A percentile compares a stretch with the other conserved stretches of the same genome.
Evolutionary conservation across 805 yeast species (phyloP).

Genomic region (Wickerhamomyces bisporus): DNA sequence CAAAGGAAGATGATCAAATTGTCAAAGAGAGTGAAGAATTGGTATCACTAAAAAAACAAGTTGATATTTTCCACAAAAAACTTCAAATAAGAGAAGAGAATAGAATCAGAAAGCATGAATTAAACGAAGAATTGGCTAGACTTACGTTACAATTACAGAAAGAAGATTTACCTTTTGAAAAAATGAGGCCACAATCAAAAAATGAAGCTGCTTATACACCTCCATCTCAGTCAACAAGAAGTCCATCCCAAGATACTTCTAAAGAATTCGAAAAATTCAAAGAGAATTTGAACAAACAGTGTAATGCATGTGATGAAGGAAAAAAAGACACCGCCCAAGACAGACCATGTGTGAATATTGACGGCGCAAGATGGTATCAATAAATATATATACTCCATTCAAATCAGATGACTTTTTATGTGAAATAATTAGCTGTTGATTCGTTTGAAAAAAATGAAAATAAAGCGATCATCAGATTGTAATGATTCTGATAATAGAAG

Average conservation of each 20-base stretch:
- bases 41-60: conserved; percentile 27
- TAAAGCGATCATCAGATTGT: too few relatives aligned
- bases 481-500: too few relatives aligned
- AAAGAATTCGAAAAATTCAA: neutral
- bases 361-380: conserved; percentile 29
- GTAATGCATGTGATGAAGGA: neutral
- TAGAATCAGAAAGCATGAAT: conserved; percentile 28
- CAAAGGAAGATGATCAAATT: conserved; percentile 29
- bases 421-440: too few relatives aligned
- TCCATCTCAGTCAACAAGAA: neutral
- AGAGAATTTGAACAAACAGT: neutral
- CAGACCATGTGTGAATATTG: conserved; percentile 9
- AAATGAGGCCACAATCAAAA: neutral
- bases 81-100: conserved; percentile 30
- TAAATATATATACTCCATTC: neutral
- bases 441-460: too few relatives aligned
- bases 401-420: too few relatives aligned
- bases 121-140: conserved; percentile 26
- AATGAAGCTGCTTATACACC: neutral
- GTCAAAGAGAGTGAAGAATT: conserved; percentile 30
- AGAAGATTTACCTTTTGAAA: conserved; percentile 3
- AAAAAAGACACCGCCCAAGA: neutral
- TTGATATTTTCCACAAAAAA: conserved; percentile 27
- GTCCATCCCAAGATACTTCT: neutral
- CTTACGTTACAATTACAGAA: conserved; percentile 22